Conservation (phyloP, 164 flowering plant species). For the Sextonia rubra region DNA sequence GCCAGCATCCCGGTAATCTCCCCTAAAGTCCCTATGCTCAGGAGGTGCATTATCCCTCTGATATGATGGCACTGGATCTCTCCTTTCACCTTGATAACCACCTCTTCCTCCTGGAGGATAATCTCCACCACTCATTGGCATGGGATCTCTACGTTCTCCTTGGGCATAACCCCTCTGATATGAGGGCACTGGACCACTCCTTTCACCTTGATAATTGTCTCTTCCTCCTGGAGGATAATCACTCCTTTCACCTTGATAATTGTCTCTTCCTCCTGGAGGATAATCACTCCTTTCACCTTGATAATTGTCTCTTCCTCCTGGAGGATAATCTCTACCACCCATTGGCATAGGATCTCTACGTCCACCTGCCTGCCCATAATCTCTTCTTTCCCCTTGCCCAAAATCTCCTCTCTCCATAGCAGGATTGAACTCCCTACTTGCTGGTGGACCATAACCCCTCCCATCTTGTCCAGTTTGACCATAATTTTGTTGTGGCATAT, state of each 20-base stretch:
- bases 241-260: conserved; percentile 9
- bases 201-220: conserved; percentile 7
- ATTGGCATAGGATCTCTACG: conserved; percentile 18
- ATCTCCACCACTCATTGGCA: conserved; percentile 5
- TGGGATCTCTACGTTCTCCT: conserved; percentile 20
- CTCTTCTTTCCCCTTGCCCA: conserved; percentile 20
- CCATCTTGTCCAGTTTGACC: conserved; percentile 33
- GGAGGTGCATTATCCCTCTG: conserved; percentile 25
- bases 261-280: conserved; percentile 6
- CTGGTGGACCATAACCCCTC: conserved; percentile 25
- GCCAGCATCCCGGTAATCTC: conserved; percentile 17
- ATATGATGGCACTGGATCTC: conserved; percentile 22
- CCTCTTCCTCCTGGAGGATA: conserved; percentile 4
- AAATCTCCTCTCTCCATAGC: conserved; percentile 25
- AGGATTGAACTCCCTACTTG: conserved; percentile 18
- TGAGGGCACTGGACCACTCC: conserved; percentile 11
- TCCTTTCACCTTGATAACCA: conserved; percentile 6
- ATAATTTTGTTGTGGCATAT: conserved; percentile 20
- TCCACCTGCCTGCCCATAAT: conserved; percentile 23
- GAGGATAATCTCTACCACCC: conserved; percentile 7
- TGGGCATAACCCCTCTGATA: conserved; percentile 4
- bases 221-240: conserved; percentile 7
- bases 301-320: conserved; percentile 10
- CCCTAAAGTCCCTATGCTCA: conserved; percentile 20
- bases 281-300: conserved; percentile 9